phyloP scores from a whole-genome alignment of 2,329 filamentous ascomycete genomes.

The Colletotrichum costaricense region DNA sequence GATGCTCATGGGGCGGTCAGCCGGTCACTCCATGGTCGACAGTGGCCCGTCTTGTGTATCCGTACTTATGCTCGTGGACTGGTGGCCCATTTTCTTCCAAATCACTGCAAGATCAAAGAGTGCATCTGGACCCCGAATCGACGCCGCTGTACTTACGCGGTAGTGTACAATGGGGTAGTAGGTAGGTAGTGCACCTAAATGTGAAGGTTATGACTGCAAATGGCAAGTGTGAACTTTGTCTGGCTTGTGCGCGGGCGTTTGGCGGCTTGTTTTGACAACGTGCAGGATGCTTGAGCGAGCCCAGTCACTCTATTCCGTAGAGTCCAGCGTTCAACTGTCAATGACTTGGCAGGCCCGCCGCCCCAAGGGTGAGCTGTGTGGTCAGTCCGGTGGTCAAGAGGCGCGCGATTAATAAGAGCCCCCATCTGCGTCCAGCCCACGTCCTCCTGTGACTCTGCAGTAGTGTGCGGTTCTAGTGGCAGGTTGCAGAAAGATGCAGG shows the following conservation, averaged over 20 bases:
- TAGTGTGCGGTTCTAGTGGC: constrained; percentile 21
- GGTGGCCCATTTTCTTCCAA: constrained; percentile 3
- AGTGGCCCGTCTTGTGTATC: not conserved
- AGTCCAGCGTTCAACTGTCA: not conserved
- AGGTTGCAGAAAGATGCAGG: constrained; percentile 22
- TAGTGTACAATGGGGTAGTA: not conserved
- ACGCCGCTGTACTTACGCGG: not conserved
- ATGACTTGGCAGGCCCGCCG: not conserved
- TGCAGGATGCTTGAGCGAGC: not conserved
- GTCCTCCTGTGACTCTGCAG: constrained; percentile 9
- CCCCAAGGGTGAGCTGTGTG: not conserved
- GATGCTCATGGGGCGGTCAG: constrained; percentile 20
- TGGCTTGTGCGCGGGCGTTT: not conserved
- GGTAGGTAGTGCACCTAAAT: not conserved
- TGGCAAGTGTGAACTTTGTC: constrained; percentile 14
- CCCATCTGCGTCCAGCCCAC: not conserved
- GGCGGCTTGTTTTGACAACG: not conserved
- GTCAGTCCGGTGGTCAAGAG: not conserved
- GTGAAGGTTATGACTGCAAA: not conserved
- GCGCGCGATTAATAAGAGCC: constrained; percentile 15
- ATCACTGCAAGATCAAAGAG: constrained; percentile 14
- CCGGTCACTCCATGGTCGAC: not conserved
- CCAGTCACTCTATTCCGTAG: no score
- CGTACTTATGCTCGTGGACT: not conserved
- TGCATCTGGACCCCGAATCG: constrained; percentile 26